Evolutionary conservation across 345 rosid species (phyloP), one percentile per base, ranked within the genome.

Genomic region (Noccaea bulbosa): DNA sequence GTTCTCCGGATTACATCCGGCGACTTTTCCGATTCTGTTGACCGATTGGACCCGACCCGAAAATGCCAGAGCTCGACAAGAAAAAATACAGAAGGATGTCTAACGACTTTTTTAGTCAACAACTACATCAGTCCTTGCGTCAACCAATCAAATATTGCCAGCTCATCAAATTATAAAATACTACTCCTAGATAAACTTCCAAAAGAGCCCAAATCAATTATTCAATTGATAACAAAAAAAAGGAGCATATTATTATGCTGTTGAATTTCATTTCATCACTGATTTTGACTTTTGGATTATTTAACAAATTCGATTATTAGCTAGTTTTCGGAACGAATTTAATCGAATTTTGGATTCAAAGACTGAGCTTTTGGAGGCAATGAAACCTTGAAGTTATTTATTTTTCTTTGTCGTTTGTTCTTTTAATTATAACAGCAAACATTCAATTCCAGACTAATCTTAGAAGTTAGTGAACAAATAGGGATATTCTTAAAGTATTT

Each of bases 41-140:
- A 61, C 78, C 67, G 58, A 9, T 33, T 44, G 55, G 70, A 75
- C 74, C 73, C 76, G 63, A 53, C 63, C 68, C 68, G 65, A 62
- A 68, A 12, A 56, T 11, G 58, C 58, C 12, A 61, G 51, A 10
- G 40, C 38, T 17, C 17, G 20, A 61, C 16, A 14, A 30, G 6
- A n/a, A 9, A 45, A 45, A 8, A 5, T 50, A 43, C 35, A 8
- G 34, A 47, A 39, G 40, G 9, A 33, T 37, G 43, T 8, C 30
- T 5, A 45, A 46, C 69, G 69, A 52, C 63, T 60, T 10, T 62
- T 62, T 60, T 68, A 53, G 73, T 74, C 65, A 68, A 74, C 72
- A 27, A 52, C 65, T 68, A 50, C 12, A 53, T 43, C 30, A 69
- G 62, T 69, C 35, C 67, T 46, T 57, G 0, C 49, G 22, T 20